Percentiles rank a stretch among this genome's conserved stretches.
Conservation (phyloP, 2,329 filamentous ascomycete species). For the Talaromyces funiculosus region DNA sequence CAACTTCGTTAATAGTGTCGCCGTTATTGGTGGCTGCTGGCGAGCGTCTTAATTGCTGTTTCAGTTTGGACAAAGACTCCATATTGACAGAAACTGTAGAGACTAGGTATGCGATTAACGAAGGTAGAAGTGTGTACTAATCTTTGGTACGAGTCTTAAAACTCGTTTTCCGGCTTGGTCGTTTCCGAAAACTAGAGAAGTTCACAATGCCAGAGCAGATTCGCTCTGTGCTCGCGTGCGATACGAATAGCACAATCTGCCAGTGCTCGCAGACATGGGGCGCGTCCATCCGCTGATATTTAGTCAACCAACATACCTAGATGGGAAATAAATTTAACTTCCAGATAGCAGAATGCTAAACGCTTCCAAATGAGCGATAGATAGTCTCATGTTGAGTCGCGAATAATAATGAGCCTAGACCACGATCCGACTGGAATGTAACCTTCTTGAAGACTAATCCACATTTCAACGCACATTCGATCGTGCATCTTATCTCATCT, state of each 20-base stretch:
- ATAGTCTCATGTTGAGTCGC: background rate
- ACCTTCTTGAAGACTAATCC: background rate
- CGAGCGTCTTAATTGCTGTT: background rate
- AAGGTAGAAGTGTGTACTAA: background rate
- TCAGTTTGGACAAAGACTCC: background rate
- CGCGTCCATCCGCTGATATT: background rate
- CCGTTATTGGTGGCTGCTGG: background rate
- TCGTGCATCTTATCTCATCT: background rate
- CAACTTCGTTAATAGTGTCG: background rate
- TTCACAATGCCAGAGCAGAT: background rate
- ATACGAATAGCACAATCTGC: background rate
- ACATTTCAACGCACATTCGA: background rate
- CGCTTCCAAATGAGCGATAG: background rate
- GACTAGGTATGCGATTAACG: background rate
- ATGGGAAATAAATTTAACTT: background rate
- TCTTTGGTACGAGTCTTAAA: background rate
- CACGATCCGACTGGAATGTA: background rate
- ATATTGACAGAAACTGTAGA: background rate
- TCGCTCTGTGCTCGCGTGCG: background rate
- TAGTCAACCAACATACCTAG: background rate
- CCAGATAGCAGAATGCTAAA: background rate
- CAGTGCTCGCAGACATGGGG: background rate
- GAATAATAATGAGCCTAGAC: background rate
- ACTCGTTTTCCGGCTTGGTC: background rate
- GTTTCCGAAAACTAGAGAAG: background rate